Evolutionary conservation across 495 filamentous ascomycete genomes (phyloP), one percentile per base, ranked within the genome.

Genomic region (Chlorociboria aeruginascens): DNA sequence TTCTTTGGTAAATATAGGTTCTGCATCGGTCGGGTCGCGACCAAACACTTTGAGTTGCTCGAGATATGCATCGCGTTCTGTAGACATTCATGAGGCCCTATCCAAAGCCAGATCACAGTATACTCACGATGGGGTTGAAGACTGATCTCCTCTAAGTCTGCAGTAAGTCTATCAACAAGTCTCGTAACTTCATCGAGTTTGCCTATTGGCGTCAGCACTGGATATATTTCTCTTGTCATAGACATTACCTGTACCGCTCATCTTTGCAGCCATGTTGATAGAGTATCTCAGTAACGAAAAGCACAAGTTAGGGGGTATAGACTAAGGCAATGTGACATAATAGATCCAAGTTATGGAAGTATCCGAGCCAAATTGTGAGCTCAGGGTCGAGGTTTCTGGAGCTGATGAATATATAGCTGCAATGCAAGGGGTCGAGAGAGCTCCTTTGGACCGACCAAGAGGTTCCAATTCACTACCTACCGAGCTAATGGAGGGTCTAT

Each of bases 21-120:
- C 83, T 31, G 86, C 79, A 64, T 82, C 69, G 44, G 66, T 67
- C 8, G 81, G 75, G 54, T 79, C 76, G 9, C 87, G 82, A 13
- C 87, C 83, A 58, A 83, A 78, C 46, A 89, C 69, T 59, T 93
- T 93, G 32, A 95, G 65, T 46, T 85, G 73, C 46, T 88, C 76
- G 7, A 96, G 75, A 10, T 65, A 62, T 10, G 71, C 61, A 66
- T 76, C 63, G 48, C 76, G 69, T 61, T 86, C 84, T 89, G 43
- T 36, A 43, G 34, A 17, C 25, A 35, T 43, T 34, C 35, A 42
- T 36, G 28, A 10, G 25, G 40, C 8, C 14, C 32, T 45, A 0
- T 12, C 13, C 30, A 38, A 28, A 39, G n/a, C 32, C n/a, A 17
- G 4, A 12, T 16, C 14, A 43, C 13, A 32, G 13, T 10, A 7